A percentile compares a stretch with the other conserved stretches of the same genome.
phyloP scores from a whole-genome alignment of 2,329 filamentous ascomycete genomes.

The Aspergillus amoenus region DNA sequence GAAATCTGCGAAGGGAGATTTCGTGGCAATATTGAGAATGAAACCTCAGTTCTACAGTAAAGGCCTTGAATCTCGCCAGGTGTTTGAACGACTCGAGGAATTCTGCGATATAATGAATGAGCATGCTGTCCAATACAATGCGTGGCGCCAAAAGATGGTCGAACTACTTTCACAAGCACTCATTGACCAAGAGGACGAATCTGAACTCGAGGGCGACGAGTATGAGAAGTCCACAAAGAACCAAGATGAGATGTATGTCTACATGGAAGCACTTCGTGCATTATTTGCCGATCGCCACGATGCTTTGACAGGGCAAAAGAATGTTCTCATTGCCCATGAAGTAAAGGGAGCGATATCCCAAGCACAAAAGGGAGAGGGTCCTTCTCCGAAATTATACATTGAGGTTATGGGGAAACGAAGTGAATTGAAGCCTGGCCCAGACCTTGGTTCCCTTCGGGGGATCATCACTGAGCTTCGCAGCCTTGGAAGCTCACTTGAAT shows the following conservation, averaged over 20 bases:
- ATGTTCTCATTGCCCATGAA: conserved; percentile 73
- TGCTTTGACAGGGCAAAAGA: conserved; percentile 73
- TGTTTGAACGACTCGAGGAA: conserved; percentile 65
- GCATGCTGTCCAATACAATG: conserved; percentile 69
- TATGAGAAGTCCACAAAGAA: conserved; percentile 82
- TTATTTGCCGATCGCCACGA: conserved; percentile 76
- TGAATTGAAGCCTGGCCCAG: conserved; percentile 44
- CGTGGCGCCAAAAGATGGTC: conserved; percentile 73
- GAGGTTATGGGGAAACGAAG: conserved; percentile 49
- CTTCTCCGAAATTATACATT: conserved; percentile 65
- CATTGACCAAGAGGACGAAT: conserved; percentile 76
- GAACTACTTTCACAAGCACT: conserved; percentile 71
- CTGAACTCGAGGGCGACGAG: conserved; percentile 82
- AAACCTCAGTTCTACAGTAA: conserved; percentile 51
- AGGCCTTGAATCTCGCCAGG: conserved; percentile 70
- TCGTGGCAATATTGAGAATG: conserved; percentile 65
- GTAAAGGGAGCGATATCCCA: conserved; percentile 59
- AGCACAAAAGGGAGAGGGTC: conserved; percentile 65
- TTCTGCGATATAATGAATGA: conserved; percentile 67
- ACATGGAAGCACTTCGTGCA: conserved; percentile 74
- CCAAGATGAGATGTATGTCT: conserved; percentile 86
- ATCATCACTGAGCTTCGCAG: conserved; percentile 69
- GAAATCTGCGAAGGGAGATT: conserved; percentile 54
- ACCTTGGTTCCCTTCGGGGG: conserved; percentile 66
- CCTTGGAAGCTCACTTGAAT: conserved; percentile 59